Base-by-base conservation (phyloP, 2,329 filamentous ascomycete genomes). In the Didymella exigua region DNA sequence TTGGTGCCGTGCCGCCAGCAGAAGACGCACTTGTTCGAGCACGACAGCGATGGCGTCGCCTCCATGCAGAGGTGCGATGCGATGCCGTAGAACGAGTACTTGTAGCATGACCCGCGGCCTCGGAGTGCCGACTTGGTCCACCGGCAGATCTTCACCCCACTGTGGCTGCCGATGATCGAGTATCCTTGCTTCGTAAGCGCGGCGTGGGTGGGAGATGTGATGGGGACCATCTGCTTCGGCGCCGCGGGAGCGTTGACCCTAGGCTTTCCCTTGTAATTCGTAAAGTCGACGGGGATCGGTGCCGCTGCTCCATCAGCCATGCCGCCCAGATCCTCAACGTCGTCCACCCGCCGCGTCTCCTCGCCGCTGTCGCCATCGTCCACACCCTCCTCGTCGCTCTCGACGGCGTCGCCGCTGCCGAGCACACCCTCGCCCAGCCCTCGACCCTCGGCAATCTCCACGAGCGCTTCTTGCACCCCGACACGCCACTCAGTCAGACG, bases 1-100 rank as follows among this genome's bases (percentile, higher is more conserved):
- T 98, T 99, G 0, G 95, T 98, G 48, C 93, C 95, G 72, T 98
- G 95, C 6, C 95, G 88, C 95, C 93, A 99, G 82, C 93, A 99
- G 76, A 98, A 99, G 62, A 99, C 91, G 75, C 95, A 98, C 75
- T 99, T 98, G 80, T 98, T 98, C 59, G 89, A 95, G 81, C 93
- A 99, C 9, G 91, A 96, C 4, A 99, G 84, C 0, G 93, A 96
- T 0, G 93, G 93, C 0, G 93, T 98, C 2, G 93, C 93, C 77
- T 99, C 93, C 95, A 99, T 99, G 76, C 93, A 99, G 58, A 96
- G 89, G 71, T 99, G 95, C 0, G 93, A 97, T 61, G 89, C 86
- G 75, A 99, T 99, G 43, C 93, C 93, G 75, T 99, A 99, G 75
- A 99, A 96, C 0, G 91, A 96, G 76, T 87, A 97, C 72, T 99